These are phyloP conservation scores for Colletotrichum phormii DNA, from an alignment of 2,329 filamentous ascomycete genomes.

Conservation along the genomic window DNA sequence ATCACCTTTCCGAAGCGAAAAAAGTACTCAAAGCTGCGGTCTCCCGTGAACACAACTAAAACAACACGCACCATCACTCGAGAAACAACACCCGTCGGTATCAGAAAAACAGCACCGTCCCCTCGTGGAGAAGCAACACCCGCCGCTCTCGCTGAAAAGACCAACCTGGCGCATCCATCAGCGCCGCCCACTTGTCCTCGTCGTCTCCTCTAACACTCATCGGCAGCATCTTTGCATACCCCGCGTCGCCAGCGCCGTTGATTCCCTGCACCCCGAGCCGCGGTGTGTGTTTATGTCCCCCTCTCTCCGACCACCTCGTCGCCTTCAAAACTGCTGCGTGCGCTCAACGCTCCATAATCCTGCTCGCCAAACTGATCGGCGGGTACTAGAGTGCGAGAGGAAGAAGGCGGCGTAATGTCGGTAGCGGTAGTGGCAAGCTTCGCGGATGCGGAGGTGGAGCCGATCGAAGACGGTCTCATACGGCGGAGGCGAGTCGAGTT, in stretches of 20 bases:
- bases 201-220: neutral
- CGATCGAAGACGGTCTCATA: constrained; percentile 15
- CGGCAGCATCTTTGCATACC: neutral
- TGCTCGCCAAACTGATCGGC: neutral
- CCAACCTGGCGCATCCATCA: neutral
- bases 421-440: neutral
- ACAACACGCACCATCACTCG: constrained; percentile 2
- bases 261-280: neutral
- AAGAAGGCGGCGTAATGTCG: neutral
- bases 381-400: neutral
- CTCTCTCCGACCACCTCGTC: neutral
- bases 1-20: no score
- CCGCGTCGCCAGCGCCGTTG: neutral
- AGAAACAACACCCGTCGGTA: neutral
- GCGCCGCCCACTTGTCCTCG: neutral
- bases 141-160: neutral
- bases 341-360: neutral
- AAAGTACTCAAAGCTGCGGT: neutral
- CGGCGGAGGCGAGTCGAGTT: constrained; percentile 14
- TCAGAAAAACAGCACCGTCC: constrained; percentile 21
- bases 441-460: neutral
- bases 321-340: neutral
- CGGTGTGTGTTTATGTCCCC: neutral
- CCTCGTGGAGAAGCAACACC: constrained; percentile 15
- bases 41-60: neutral